Evolutionary conservation across 1,284 basidiomycete genomes (phyloP).

Genomic region (Ustilago curta): DNA sequence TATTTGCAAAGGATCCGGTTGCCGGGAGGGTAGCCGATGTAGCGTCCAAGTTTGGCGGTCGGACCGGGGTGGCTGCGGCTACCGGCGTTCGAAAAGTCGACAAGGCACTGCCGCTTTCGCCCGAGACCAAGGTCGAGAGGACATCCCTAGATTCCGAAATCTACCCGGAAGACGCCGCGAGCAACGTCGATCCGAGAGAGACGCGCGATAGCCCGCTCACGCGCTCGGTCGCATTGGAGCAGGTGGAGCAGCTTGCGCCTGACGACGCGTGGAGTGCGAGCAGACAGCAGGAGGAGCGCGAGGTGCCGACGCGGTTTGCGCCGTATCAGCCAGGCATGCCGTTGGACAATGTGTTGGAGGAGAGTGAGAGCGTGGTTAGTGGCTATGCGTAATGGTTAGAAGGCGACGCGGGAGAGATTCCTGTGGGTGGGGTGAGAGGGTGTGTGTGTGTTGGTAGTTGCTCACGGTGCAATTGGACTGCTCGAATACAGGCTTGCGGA

Average conservation of each 20-base stretch:
- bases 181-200: slow-evolving; percentile 41
- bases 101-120: slow-evolving; percentile 11
- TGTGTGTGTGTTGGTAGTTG: no score
- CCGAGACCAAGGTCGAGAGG: background rate
- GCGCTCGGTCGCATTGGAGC: background rate
- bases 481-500: no score
- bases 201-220: slow-evolving; percentile 11
- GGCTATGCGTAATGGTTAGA: slow-evolving; percentile 32
- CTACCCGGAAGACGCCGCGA: slow-evolving; percentile 61
- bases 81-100: slow-evolving; percentile 8
- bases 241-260: slow-evolving; percentile 12
- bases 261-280: background rate
- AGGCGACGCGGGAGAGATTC: no score
- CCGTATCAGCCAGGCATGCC: slow-evolving; percentile 65
- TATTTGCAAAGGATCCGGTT: slow-evolving; percentile 56
- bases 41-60: slow-evolving; percentile 52
- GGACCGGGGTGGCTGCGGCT: slow-evolving; percentile 1
- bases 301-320: slow-evolving; percentile 21
- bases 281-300: background rate
- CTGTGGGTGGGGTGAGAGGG: no score
- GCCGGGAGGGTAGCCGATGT: slow-evolving; percentile 58
- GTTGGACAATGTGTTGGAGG: slow-evolving; percentile 60
- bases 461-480: no score
- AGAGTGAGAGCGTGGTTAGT: slow-evolving; percentile 56
- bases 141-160: slow-evolving; percentile 37